Conservation (phyloP, 495 filamentous ascomycete species). For the Penicillium ochrochloron region DNA sequence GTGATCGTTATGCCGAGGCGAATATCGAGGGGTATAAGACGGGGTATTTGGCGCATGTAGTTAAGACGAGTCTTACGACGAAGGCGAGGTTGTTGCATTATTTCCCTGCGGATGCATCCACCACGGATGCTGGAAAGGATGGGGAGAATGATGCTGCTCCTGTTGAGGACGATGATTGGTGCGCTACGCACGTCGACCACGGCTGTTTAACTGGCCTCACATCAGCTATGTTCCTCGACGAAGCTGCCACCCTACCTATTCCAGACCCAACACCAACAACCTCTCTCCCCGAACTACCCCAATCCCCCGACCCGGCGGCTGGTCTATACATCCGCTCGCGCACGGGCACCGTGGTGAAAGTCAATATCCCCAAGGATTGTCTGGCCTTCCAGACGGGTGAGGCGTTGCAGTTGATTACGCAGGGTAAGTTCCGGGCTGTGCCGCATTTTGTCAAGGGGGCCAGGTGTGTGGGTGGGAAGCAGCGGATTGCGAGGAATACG, state of each 20-base stretch:
- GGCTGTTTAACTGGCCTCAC: slow-evolving; percentile 94
- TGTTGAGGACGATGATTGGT: slow-evolving; percentile 87
- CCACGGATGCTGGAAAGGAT: slow-evolving; percentile 20
- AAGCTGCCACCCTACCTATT: slow-evolving; percentile 55
- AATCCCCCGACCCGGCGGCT: slow-evolving; percentile 78
- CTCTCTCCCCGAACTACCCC: slow-evolving; percentile 66
- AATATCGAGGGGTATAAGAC: slow-evolving; percentile 75
- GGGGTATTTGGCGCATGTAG: slow-evolving; percentile 84
- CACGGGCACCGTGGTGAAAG: slow-evolving; percentile 75
- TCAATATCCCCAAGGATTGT: slow-evolving; percentile 86
- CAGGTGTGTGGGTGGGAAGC: slow-evolving; percentile 38
- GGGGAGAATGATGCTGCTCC: slow-evolving; percentile 17
- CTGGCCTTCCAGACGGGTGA: slow-evolving; percentile 97
- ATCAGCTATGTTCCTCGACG: slow-evolving; percentile 94
- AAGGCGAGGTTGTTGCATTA: slow-evolving; percentile 95
- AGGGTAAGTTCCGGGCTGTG: slow-evolving; percentile 87
- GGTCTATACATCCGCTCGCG: slow-evolving; percentile 93
- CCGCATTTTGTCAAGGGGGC: slow-evolving; percentile 92
- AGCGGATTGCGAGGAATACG: slow-evolving; percentile 82
- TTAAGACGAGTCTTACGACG: slow-evolving; percentile 81
- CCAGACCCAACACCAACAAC: slow-evolving; percentile 29
- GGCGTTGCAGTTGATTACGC: slow-evolving; percentile 85
- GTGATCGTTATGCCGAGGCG: slow-evolving; percentile 80
- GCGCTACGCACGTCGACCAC: slow-evolving; percentile 91
- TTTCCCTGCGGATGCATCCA: slow-evolving; percentile 55